A percentile compares a stretch with the other conserved stretches of the same genome.
Evolutionary conservation across 2,329 filamentous ascomycete genomes (phyloP).

Genomic region (Scopulariopsis brevicaulis): DNA sequence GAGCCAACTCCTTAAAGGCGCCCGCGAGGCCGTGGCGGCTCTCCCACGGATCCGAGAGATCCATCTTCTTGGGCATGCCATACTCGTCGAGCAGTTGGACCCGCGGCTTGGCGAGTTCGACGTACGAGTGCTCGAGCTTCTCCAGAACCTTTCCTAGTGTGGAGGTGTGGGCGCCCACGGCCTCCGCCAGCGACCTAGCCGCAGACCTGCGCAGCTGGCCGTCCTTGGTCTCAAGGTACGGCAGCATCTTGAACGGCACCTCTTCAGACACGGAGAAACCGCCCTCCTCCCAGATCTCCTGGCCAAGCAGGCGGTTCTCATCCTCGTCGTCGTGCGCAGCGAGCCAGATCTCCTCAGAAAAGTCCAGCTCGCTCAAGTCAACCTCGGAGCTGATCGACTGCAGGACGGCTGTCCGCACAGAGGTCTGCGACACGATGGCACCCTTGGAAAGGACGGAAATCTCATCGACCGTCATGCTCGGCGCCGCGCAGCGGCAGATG

Average conservation of each 20-base stretch:
- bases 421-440: conserved; percentile 63
- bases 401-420: conserved; percentile 73
- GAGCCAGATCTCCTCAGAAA: conserved; percentile 87
- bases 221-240: conserved; percentile 72
- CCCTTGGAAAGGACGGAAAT: conserved; percentile 67
- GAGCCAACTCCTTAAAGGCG: conserved; percentile 72
- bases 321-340: conserved; percentile 82
- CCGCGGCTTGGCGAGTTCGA: conserved; percentile 69
- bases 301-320: conserved; percentile 74
- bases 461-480: conserved; percentile 65
- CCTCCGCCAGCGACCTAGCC: conserved; percentile 69
- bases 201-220: conserved; percentile 73
- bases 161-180: conserved; percentile 47
- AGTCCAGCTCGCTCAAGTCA: conserved; percentile 77
- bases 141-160: conserved; percentile 52
- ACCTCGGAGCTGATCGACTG: conserved; percentile 88
- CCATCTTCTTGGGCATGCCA: conserved; percentile 85
- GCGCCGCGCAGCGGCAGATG: conserved; percentile 71
- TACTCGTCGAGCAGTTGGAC: conserved; percentile 81
- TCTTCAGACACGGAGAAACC: conserved; percentile 58
- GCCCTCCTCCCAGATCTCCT: conserved; percentile 92
- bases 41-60: conserved; percentile 85
- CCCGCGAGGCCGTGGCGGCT: conserved; percentile 79
- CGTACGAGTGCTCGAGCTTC: conserved; percentile 59
- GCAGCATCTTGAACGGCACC: conserved; percentile 56